These are phyloP conservation scores for Cyclaneusma minus DNA, from an alignment of 2,329 filamentous ascomycete species.

Conservation along the genomic window DNA sequence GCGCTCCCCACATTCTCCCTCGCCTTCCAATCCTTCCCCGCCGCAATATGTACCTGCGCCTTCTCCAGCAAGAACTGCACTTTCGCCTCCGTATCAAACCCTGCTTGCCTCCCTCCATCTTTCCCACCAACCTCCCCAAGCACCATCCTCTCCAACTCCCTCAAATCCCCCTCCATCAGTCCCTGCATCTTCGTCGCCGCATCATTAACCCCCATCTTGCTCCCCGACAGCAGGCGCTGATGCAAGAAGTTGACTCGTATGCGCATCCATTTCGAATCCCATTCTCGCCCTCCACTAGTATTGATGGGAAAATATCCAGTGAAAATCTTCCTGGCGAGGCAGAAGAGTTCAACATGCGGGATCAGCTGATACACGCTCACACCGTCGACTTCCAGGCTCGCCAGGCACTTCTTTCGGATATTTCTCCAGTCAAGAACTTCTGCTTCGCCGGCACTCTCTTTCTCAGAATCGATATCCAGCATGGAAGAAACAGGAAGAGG, in stretches of 20 bases:
- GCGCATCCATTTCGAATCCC: constrained; percentile 26
- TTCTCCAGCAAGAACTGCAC: constrained; percentile 68
- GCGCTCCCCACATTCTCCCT: constrained; percentile 55
- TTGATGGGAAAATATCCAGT: constrained; percentile 16
- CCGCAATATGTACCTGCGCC: constrained; percentile 68
- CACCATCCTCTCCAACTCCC: constrained; percentile 24
- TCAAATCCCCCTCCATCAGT: constrained; percentile 42
- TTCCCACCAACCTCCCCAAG: constrained; percentile 25
- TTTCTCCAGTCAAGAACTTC: neutral
- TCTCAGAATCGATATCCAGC: constrained; percentile 24
- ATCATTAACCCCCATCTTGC: constrained; percentile 29
- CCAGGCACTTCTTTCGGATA: constrained; percentile 42
- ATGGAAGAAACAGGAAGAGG: constrained; percentile 33
- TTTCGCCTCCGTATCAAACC: constrained; percentile 32
- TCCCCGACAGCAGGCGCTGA: constrained; percentile 39
- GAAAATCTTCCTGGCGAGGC: constrained; percentile 45
- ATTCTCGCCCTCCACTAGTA: constrained; percentile 4
- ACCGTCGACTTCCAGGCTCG: constrained; percentile 62
- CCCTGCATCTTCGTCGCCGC: constrained; percentile 42
- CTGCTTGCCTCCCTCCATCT: constrained; percentile 18
- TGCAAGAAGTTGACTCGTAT: constrained; percentile 61
- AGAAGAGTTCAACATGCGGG: constrained; percentile 71
- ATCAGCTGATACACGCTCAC: constrained; percentile 75
- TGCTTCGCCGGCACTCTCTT: constrained; percentile 4
- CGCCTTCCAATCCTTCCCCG: constrained; percentile 67